Evolutionary conservation across 2,329 filamentous ascomycete genomes (phyloP), one percentile per base, ranked within the genome.

Genomic region (Trichophyton mentagrophytes): DNA sequence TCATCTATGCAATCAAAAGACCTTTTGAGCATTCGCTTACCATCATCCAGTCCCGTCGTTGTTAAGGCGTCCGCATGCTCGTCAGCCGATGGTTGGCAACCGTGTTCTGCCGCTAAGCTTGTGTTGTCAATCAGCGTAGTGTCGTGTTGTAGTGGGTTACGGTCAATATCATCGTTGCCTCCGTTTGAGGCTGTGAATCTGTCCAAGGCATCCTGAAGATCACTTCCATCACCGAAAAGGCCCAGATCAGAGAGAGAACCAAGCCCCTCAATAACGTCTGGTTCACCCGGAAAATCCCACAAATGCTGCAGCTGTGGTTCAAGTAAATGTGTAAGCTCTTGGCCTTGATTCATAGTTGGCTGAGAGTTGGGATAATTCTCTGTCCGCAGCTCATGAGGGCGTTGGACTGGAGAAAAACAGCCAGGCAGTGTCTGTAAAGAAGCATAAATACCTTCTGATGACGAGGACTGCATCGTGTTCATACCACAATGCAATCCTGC

Each of bases 241-340:
- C 49, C 49, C 22, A 53, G 11, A 3, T 53, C 22, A 13, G 42
- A 15, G 3, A 51, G 20, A 7, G 53, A 15, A 20, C 7, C 33
- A 20, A 47, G 22, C 20, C 51, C 17, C 20, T 13, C 33, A 22
- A 38, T 22, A 30, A 40, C 17, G 4, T 62, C 42, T 33, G 40
- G 42, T 27, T 36, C 44, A 40, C 22, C 27, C 30, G 33, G 49
- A 3, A 53, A 22, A 25, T 49, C 55, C 59, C 64, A 60, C 65
- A 30, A 53, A 3, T 53, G 7, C 49, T 67, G 67, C 62, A 65
- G 66, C 67, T 72, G 70, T 30, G 69, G 71, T 63, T 70, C 70
- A 66, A 73, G 72, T 71, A 69, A 66, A 68, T 69, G 72, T 75
- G 73, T 75, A 74, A 75, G 73, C 72, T 72, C 73, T 70, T 72